phyloP scores from a whole-genome alignment of 192 early-diverging fungal species.

The Phycomyces blakesleeanus region DNA sequence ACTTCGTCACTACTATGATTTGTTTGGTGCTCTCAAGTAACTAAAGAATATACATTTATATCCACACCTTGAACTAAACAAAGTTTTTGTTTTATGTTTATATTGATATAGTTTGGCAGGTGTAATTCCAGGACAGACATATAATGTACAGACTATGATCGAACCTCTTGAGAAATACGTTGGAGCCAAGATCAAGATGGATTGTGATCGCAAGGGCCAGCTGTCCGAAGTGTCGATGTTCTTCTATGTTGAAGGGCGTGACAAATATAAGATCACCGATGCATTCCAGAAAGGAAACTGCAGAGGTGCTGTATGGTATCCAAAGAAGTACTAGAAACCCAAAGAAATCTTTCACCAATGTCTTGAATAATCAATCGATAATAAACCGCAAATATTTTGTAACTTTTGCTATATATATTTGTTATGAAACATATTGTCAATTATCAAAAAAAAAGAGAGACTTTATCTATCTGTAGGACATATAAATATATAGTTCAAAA shows the following conservation, averaged over 20 bases:
- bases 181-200: conserved; percentile 39
- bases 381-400: too few species aligned
- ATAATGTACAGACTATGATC: conserved; percentile 37
- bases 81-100: too few species aligned
- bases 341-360: too few species aligned
- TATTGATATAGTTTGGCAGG: conserved; percentile 27
- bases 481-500: too few species aligned
- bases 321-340: conserved; percentile 27
- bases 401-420: too few species aligned
- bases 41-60: background rate
- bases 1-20: conserved; percentile 36
- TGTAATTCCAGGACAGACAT: conserved; percentile 46
- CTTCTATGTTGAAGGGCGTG: conserved; percentile 37
- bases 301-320: conserved; percentile 27
- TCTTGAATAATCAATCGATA: too few species aligned
- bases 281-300: conserved; percentile 27
- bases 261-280: conserved; percentile 33
- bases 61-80: too few species aligned
- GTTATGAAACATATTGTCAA: too few species aligned
- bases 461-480: too few species aligned
- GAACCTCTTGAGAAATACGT: conserved; percentile 39
- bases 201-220: conserved; percentile 33
- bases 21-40: conserved; percentile 39
- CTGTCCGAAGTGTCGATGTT: conserved; percentile 44
- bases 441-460: too few species aligned